Evolutionary conservation across 768 basidiomycete species (phyloP).

Genomic region (Paxillus involutus): DNA sequence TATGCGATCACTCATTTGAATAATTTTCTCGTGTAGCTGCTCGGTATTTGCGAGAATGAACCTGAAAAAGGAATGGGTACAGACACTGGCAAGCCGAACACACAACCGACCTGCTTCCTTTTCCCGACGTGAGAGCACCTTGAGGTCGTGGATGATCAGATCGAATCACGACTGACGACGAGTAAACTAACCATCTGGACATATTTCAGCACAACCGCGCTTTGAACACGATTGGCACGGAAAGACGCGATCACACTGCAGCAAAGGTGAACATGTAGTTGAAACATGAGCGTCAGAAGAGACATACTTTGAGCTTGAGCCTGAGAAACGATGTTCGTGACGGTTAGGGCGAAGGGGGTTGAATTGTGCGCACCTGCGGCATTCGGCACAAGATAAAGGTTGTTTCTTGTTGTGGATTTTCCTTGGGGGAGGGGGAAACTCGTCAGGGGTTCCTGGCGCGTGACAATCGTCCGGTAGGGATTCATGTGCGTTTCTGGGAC

Average conservation of each 20-base stretch:
- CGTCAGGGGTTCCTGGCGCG: constrained; percentile 9
- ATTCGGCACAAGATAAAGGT: constrained; percentile 64
- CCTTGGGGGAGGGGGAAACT: constrained; percentile 2
- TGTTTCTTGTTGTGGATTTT: constrained; percentile 32
- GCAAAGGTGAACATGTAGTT: constrained; percentile 9
- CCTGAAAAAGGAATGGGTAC: constrained; percentile 32
- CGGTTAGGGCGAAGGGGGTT: background rate
- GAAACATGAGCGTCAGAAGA: background rate
- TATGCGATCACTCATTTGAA: constrained; percentile 60
- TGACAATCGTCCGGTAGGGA: constrained; percentile 22
- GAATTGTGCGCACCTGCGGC: constrained; percentile 47
- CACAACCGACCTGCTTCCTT: constrained; percentile 55
- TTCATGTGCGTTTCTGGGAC: constrained; percentile 39
- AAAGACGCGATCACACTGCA: constrained; percentile 62
- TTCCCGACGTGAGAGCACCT: constrained; percentile 63
- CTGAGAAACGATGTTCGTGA: constrained; percentile 2
- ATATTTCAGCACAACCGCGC: constrained; percentile 62
- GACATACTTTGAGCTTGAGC: constrained; percentile 59
- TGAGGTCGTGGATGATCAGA: constrained; percentile 4
- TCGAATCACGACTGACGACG: background rate
- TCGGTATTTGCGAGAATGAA: constrained; percentile 71
- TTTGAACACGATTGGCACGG: constrained; percentile 69
- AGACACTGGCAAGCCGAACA: background rate
- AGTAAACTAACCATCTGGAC: constrained; percentile 49
- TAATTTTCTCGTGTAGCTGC: constrained; percentile 63